These are phyloP conservation scores for Penicillium sclerotiorum DNA, from an alignment of 2,329 filamentous ascomycete genomes.

Conservation along the genomic window DNA sequence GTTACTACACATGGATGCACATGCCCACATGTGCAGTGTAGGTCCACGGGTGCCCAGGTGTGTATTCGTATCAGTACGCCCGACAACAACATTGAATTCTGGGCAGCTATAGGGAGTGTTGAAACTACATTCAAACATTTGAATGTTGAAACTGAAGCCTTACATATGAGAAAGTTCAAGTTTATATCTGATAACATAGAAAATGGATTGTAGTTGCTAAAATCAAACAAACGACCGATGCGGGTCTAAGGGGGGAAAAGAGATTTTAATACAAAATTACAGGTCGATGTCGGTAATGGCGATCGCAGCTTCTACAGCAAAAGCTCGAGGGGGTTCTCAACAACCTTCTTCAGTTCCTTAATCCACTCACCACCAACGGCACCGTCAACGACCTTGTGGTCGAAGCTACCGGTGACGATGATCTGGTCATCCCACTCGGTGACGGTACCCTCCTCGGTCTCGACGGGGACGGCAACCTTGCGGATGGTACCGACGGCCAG, in stretches of 20 bases:
- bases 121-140: too few relatives aligned
- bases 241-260: constrained; percentile 28
- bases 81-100: too few relatives aligned
- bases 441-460: constrained; percentile 78
- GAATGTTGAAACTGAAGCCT: too few relatives aligned
- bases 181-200: constrained; percentile 15
- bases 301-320: constrained; percentile 66
- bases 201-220: constrained; percentile 36
- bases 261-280: constrained; percentile 45
- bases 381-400: constrained; percentile 98
- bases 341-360: constrained; percentile 91
- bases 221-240: constrained; percentile 31
- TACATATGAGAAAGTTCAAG: too few relatives aligned
- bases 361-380: constrained; percentile 97
- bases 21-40: too few relatives aligned
- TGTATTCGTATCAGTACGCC: too few relatives aligned
- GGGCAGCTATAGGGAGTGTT: too few relatives aligned
- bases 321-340: constrained; percentile 96
- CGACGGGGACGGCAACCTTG: constrained; percentile 88
- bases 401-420: constrained; percentile 89
- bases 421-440: constrained; percentile 98
- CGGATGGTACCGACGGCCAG: constrained; percentile 91
- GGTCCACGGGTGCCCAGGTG: too few relatives aligned
- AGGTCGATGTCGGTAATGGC: constrained; percentile 8
- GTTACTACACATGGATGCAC: too few relatives aligned